Percentiles rank a stretch among this genome's conserved stretches.
Conservation (phyloP, 1,139 yeast species). For the Yamadazyma atmosphaerica region DNA sequence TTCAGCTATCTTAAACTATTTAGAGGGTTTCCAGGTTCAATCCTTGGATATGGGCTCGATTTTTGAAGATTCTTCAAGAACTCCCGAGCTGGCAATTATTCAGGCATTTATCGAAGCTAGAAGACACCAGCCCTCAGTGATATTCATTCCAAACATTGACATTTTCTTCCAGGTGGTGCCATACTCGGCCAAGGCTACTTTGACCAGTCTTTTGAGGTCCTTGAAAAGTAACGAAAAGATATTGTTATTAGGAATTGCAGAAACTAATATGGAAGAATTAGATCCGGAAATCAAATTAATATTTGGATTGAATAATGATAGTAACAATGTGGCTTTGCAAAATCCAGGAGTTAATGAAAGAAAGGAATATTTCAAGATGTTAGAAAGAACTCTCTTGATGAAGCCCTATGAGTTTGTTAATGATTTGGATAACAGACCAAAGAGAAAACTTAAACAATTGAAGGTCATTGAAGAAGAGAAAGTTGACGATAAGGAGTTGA, state of each 20-base stretch:
- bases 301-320: conserved; percentile 51
- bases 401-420: conserved; percentile 64
- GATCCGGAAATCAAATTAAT: conserved; percentile 41
- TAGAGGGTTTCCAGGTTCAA: conserved; percentile 92
- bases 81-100: conserved; percentile 83
- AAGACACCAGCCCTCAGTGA: conserved; percentile 85
- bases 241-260: conserved; percentile 76
- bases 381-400: conserved; percentile 58
- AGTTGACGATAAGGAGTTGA: conserved; percentile 15
- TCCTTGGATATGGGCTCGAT: conserved; percentile 78
- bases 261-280: conserved; percentile 35
- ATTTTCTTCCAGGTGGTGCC: conserved; percentile 73
- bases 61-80: conserved; percentile 76
- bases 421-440: conserved; percentile 53
- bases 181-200: conserved; percentile 68
- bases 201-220: conserved; percentile 67
- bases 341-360: conserved; percentile 46
- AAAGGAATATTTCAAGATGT: conserved; percentile 51
- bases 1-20: conserved; percentile 74
- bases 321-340: conserved; percentile 48
- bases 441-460: conserved; percentile 41
- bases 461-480: conserved; percentile 24
- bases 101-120: conserved; percentile 87
- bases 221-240: conserved; percentile 73
- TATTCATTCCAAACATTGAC: conserved; percentile 82